A percentile compares a stretch with the other conserved stretches of the same genome.
These are phyloP conservation scores for Entomortierella chlamydospora DNA, from an alignment of 192 early-diverging fungal genomes.

Conservation along the genomic window DNA sequence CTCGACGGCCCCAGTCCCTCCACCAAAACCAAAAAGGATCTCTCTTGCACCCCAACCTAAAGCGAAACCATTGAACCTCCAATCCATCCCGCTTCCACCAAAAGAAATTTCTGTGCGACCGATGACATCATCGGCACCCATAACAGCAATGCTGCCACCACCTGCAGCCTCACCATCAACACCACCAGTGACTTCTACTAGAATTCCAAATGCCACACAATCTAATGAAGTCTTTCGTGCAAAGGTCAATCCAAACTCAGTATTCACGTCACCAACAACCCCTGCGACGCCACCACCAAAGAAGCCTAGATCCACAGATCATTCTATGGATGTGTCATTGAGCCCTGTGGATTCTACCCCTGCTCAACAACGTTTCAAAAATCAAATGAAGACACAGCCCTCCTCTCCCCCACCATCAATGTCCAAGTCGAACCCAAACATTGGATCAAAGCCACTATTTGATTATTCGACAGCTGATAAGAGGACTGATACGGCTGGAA, in stretches of 20 bases:
- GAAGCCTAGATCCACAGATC: constrained; percentile 34
- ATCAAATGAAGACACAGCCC: neutral
- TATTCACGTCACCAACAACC: neutral
- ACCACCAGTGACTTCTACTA: neutral
- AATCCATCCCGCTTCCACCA: constrained; percentile 22
- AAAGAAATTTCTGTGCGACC: constrained; percentile 20
- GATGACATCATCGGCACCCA: neutral
- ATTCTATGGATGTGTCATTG: constrained; percentile 5
- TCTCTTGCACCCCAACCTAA: constrained; percentile 41
- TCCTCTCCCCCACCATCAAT: constrained; percentile 22
- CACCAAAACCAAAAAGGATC: constrained; percentile 50
- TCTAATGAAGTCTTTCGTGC: constrained; percentile 9
- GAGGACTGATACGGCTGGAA: neutral
- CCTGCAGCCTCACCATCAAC: neutral
- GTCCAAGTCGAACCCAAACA: constrained; percentile 16
- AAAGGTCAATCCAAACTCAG: neutral
- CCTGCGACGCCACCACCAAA: constrained; percentile 7
- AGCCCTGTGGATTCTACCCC: neutral
- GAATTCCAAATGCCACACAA: neutral
- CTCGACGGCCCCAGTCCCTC: constrained; percentile 15
- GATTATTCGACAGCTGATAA: neutral
- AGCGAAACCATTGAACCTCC: constrained; percentile 41
- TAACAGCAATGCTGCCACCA: neutral
- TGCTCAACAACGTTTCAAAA: constrained; percentile 4
- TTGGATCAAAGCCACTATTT: neutral